Percentiles rank a stretch among this genome's conserved stretches.
Evolutionary conservation across 2,329 filamentous ascomycete genomes (phyloP).

Genomic region (Fusarium heterosporum): DNA sequence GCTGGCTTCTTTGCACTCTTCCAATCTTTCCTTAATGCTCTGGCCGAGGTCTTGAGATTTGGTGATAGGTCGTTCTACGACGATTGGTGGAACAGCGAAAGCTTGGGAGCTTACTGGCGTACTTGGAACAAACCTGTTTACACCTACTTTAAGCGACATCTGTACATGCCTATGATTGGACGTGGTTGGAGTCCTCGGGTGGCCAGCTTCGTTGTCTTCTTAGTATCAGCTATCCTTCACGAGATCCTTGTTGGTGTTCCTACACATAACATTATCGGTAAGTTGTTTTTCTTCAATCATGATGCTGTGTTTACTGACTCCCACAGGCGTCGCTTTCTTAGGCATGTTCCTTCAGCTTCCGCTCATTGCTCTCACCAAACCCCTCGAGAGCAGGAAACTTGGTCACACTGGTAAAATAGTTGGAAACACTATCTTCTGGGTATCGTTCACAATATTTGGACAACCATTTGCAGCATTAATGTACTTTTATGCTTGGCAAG

Average conservation of each 20-base stretch:
- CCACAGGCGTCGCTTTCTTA: slow-evolving; percentile 83
- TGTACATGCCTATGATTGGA: slow-evolving; percentile 88
- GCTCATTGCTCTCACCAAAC: slow-evolving; percentile 82
- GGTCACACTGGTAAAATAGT: slow-evolving; percentile 78
- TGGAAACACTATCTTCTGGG: slow-evolving; percentile 96
- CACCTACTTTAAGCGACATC: slow-evolving; percentile 93
- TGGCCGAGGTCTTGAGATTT: slow-evolving; percentile 90
- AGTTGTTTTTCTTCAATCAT: slow-evolving; percentile 39
- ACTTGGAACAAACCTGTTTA: slow-evolving; percentile 99
- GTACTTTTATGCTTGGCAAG: slow-evolving; percentile 99
- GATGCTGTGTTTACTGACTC: slow-evolving; percentile 17
- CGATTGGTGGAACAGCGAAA: slow-evolving; percentile 97
- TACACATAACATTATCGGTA: slow-evolving; percentile 92
- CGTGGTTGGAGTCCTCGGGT: slow-evolving; percentile 78
- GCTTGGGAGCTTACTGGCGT: slow-evolving; percentile 89
- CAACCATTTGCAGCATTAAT: slow-evolving; percentile 92
- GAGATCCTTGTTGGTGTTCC: slow-evolving; percentile 94
- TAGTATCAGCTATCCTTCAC: slow-evolving; percentile 88
- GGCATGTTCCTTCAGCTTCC: slow-evolving; percentile 96
- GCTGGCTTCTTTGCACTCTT: slow-evolving; percentile 98
- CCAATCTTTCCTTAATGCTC: slow-evolving; percentile 89
- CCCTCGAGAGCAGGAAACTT: slow-evolving; percentile 81
- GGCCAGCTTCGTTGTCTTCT: slow-evolving; percentile 86
- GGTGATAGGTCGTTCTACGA: slow-evolving; percentile 95
- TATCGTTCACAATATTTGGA: slow-evolving; percentile 94